These are phyloP conservation scores for Suillus plorans DNA, from an alignment of 768 basidiomycete species.

Conservation along the genomic window DNA sequence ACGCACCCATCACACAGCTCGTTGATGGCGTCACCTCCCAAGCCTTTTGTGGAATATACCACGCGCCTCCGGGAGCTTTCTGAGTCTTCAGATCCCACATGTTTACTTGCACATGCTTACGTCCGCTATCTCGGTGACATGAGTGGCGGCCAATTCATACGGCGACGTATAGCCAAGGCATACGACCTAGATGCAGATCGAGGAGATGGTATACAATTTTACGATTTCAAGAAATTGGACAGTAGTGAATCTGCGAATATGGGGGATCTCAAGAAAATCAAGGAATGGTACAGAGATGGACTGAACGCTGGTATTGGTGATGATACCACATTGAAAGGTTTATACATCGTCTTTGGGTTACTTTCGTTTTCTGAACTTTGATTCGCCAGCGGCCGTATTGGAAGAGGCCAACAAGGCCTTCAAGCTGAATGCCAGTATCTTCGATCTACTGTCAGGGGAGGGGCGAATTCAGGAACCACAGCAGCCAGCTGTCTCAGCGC, in stretches of 20 bases:
- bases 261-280: constrained; percentile 70
- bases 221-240: constrained; percentile 60
- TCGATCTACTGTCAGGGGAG: constrained; percentile 32
- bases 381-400: constrained; percentile 39
- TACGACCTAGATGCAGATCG: constrained; percentile 57
- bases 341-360: too few species aligned
- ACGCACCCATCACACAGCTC: constrained; percentile 51
- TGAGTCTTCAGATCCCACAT: constrained; percentile 40
- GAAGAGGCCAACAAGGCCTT: constrained; percentile 53
- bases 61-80: constrained; percentile 51
- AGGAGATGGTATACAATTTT: constrained; percentile 62
- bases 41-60: constrained; percentile 51
- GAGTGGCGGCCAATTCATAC: constrained; percentile 74
- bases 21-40: constrained; percentile 47
- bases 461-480: neutral
- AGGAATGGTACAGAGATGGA: constrained; percentile 53
- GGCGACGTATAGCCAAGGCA: constrained; percentile 60
- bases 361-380: neutral
- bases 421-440: constrained; percentile 46
- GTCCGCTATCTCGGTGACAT: constrained; percentile 84
- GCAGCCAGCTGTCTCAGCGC: neutral
- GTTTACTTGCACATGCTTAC: constrained; percentile 75
- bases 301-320: constrained; percentile 38
- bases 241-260: constrained; percentile 45
- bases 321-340: constrained; percentile 31